Base-by-base conservation (phyloP, 805 yeast species). In the Teunomyces pallodes region DNA sequence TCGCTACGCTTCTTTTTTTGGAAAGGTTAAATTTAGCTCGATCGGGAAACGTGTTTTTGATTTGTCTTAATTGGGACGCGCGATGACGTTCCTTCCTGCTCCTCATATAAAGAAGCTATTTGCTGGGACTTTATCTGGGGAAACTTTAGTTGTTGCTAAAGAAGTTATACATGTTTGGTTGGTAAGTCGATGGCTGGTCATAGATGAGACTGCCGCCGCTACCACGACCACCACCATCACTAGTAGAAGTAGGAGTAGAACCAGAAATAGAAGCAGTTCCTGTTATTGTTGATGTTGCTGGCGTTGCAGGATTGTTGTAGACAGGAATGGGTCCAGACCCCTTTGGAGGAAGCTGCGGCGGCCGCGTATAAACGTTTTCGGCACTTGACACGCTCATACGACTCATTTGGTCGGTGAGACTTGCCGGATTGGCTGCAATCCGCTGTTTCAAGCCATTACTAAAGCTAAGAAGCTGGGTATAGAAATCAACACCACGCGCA, bases 401-500 rank as follows among this genome's bases (percentile, higher is more conserved):
- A 10, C 48, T 43, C 54, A 51, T 49, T n/a, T 20, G 41, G 28
- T 17, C 26, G 5, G 16, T n/a, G 14, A 16, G 43, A 27, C 26
- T 24, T 9, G 43, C 8, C 4, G 27, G 27, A 30, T 26, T 10
- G n/a, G 27, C 14, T 7, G 32, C 12, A 10, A 41, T 41, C 27
- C 35, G 24, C 5, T 41, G 43, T 13, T 41, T 41, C 13, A 41
- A 17, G 3, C 35, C 26, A 55, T 50, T 27, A 29, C 47, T 24
- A 54, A 70, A 72, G 13, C 57, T 58, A 33, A 67, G 62, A 29
- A 82, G 65, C 47, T 81, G 77, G 6, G 69, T 66, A 63, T 92
- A 92, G 59, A 89, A 87, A 9, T 67, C 74, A 8, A 66, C 56
- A 0, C 96, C 96, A 53, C 81, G 83, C 12, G 69, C 65, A 46